A percentile compares a stretch with the other conserved stretches of the same genome.
Conservation (phyloP, 169 alveolate genomes). For the Cryptosporidium baileyi region DNA sequence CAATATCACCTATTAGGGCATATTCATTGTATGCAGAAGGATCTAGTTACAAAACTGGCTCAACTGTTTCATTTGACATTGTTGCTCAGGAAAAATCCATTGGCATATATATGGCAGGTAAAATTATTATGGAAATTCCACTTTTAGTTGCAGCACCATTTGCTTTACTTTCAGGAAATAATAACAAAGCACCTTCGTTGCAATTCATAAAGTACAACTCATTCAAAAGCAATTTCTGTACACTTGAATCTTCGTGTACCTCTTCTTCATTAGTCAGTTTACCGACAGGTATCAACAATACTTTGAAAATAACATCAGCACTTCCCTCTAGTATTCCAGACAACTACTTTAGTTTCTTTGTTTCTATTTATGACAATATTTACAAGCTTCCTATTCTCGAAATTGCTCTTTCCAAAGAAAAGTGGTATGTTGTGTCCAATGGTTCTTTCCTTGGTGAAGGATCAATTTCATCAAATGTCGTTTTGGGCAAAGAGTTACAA, state of each 20-base stretch:
- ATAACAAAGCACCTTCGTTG: slow-evolving; percentile 4
- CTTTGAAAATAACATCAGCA: background rate
- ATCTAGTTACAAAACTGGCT: slow-evolving; percentile 8
- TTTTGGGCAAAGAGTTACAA: background rate
- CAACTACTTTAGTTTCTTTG: slow-evolving; percentile 18
- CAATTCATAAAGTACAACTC: slow-evolving; percentile 11
- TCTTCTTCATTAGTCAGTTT: slow-evolving; percentile 12
- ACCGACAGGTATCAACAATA: background rate
- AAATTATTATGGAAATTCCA: slow-evolving; percentile 47
- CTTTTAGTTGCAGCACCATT: slow-evolving; percentile 57
- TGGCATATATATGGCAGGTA: slow-evolving; percentile 33
- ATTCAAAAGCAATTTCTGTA: background rate
- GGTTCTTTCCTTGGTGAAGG: slow-evolving; percentile 36
- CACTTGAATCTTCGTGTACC: slow-evolving; percentile 27
- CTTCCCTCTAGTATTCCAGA: slow-evolving; percentile 31
- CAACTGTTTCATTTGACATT: slow-evolving; percentile 33
- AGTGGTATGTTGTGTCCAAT: slow-evolving; percentile 8
- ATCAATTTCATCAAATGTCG: background rate
- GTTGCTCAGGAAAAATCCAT: slow-evolving; percentile 51
- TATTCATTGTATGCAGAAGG: slow-evolving; percentile 28
- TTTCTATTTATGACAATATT: slow-evolving; percentile 8
- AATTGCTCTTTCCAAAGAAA: background rate
- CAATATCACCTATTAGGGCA: slow-evolving; percentile 19
- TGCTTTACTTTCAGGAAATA: background rate
- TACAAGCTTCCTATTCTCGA: slow-evolving; percentile 42